phyloP scores from a whole-genome alignment of 345 rosid genomes.

The Citrus trifoliata region DNA sequence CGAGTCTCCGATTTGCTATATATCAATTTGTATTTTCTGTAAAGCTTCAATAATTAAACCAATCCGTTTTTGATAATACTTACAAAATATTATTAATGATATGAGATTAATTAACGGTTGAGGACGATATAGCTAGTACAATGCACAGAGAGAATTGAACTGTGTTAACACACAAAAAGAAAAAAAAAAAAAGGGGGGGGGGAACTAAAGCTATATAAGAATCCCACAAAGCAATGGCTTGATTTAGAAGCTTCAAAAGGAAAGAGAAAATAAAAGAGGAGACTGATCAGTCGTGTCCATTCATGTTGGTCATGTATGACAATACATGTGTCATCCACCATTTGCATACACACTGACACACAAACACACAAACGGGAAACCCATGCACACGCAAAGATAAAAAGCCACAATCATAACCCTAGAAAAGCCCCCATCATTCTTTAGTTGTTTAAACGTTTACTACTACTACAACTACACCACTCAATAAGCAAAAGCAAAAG shows the following conservation, averaged over 20 bases:
- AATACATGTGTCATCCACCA: not conserved
- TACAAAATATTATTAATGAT: too few relatives aligned
- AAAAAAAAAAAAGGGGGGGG: not conserved
- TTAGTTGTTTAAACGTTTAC: not conserved
- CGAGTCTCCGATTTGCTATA: too few relatives aligned
- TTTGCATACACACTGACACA: slow-evolving; percentile 10
- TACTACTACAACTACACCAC: not conserved
- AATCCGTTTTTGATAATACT: too few relatives aligned
- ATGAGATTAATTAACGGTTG: too few relatives aligned
- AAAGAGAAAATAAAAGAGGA: not conserved
- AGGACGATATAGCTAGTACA: too few relatives aligned
- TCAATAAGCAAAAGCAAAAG: not conserved
- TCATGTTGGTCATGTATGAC: slow-evolving; percentile 20
- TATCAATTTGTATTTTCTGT: too few relatives aligned
- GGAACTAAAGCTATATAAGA: slow-evolving; percentile 15
- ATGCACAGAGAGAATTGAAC: too few relatives aligned
- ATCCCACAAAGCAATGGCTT: slow-evolving; percentile 37
- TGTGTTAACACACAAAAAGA: too few relatives aligned
- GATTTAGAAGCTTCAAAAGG: slow-evolving; percentile 32
- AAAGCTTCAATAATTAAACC: too few relatives aligned
- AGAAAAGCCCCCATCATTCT: slow-evolving; percentile 41
- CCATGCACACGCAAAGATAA: slow-evolving; percentile 57
- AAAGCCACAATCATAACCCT: slow-evolving; percentile 49
- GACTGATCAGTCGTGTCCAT: slow-evolving; percentile 23
- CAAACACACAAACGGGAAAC: too few relatives aligned